Evolutionary conservation across 208 protist species (phyloP).

Genomic region (Acanthamoeba sp.): DNA sequence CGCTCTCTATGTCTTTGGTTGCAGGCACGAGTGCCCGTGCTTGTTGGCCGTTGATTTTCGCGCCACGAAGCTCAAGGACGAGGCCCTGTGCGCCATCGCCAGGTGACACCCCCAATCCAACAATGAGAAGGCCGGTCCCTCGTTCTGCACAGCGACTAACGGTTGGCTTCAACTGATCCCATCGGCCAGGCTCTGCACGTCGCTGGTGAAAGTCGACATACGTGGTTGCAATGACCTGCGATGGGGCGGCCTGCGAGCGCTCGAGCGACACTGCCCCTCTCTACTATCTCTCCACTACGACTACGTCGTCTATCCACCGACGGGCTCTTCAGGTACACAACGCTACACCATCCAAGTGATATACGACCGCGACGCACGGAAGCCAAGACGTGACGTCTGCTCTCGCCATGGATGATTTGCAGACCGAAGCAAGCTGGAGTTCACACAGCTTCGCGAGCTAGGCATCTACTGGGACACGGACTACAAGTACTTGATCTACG

Average conservation of each 20-base stretch:
- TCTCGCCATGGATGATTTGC: neutral
- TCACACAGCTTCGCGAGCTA: slow-evolving; percentile 3
- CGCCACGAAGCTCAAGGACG: neutral
- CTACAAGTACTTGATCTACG: slow-evolving; percentile 43
- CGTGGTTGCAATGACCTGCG: slow-evolving; percentile 1
- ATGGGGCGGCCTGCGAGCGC: slow-evolving; percentile 18
- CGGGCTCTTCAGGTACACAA: neutral
- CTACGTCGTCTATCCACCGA: slow-evolving; percentile 19
- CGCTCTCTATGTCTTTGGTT: too few relatives aligned
- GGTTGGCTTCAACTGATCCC: too few relatives aligned
- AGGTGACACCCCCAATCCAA: neutral
- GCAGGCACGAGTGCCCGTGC: slow-evolving; percentile 22
- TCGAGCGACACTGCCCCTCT: neutral
- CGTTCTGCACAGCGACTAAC: too few relatives aligned
- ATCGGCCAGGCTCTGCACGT: neutral
- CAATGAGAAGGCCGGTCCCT: neutral
- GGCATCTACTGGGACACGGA: slow-evolving; percentile 30
- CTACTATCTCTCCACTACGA: slow-evolving; percentile 25
- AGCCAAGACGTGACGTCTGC: neutral
- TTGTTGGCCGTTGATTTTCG: slow-evolving; percentile 8
- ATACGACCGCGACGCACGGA: too few relatives aligned
- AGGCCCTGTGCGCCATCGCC: neutral
- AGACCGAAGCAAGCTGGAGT: neutral
- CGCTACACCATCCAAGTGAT: too few relatives aligned
- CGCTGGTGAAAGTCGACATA: slow-evolving; percentile 6